Conservation (phyloP, 1,284 basidiomycete species). For the Tylopilus sp. region DNA sequence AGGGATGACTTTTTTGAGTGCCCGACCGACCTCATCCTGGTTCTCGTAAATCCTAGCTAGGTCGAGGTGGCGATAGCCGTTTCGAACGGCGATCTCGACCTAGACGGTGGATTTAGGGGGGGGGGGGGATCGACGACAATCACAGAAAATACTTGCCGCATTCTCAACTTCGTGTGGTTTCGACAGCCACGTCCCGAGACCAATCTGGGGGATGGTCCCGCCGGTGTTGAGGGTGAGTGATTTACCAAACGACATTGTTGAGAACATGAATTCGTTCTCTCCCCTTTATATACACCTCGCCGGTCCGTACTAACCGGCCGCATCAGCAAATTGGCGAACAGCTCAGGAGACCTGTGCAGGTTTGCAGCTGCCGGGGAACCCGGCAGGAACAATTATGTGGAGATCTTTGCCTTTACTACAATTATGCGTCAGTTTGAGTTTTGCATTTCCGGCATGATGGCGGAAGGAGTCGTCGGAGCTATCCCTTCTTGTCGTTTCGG, state of each 20-base stretch:
- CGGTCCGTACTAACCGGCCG: conserved; percentile 20
- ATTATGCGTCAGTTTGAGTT: too few relatives aligned
- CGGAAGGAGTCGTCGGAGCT: too few relatives aligned
- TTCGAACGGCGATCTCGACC: conserved; percentile 70
- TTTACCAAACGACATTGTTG: conserved; percentile 57
- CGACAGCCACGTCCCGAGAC: conserved; percentile 82
- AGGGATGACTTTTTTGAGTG: conserved; percentile 74
- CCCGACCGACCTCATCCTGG: conserved; percentile 71
- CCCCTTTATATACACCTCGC: background rate
- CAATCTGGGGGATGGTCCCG: conserved; percentile 62
- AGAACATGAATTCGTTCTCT: background rate
- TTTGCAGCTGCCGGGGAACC: too few relatives aligned
- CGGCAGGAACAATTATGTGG: too few relatives aligned
- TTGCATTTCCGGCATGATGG: too few relatives aligned
- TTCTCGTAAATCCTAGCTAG: conserved; percentile 71
- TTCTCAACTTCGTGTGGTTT: conserved; percentile 74
- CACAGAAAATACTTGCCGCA: conserved; percentile 48
- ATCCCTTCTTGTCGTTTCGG: too few relatives aligned
- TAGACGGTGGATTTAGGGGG: conserved; percentile 29
- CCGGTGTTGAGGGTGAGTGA: conserved; percentile 51
- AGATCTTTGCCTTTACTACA: too few relatives aligned
- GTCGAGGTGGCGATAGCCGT: conserved; percentile 80
- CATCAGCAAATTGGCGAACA: too few relatives aligned
- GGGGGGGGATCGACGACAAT: background rate
- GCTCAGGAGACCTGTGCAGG: too few relatives aligned